Percentiles rank a stretch among this genome's conserved stretches.
Conservation (phyloP, 2,329 filamentous ascomycete genomes). For the Hypoxylon sp. region DNA sequence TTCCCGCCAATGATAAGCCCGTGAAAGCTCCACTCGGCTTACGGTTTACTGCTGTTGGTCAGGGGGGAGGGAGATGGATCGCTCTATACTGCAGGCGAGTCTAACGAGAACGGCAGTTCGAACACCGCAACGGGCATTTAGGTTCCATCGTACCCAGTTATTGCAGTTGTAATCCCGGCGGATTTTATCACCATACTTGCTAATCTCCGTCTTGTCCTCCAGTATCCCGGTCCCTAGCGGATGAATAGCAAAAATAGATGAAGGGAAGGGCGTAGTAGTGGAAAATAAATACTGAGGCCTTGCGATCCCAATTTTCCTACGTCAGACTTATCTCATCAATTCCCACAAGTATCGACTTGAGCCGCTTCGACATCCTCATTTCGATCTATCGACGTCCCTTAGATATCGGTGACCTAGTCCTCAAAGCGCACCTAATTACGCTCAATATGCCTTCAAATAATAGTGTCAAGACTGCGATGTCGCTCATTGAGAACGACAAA, state of each 20-base stretch:
- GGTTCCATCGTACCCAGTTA: conserved; percentile 8
- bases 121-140: not conserved
- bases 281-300: conserved; percentile 11
- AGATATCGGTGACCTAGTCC: not conserved
- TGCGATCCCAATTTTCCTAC: conserved; percentile 5
- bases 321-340: conserved; percentile 26
- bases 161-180: conserved; percentile 23
- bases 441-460: conserved; percentile 29
- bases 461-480: conserved; percentile 30
- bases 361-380: conserved; percentile 3
- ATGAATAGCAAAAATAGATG: conserved; percentile 4
- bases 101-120: conserved; percentile 4
- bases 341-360: not conserved
- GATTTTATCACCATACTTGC: conserved; percentile 29
- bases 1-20: not conserved
- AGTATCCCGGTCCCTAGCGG: conserved; percentile 14
- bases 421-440: not conserved
- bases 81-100: conserved; percentile 1
- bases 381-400: not conserved
- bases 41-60: conserved; percentile 7
- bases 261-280: not conserved
- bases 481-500: conserved; percentile 38
- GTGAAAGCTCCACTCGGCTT: not conserved
- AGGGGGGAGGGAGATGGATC: conserved; percentile 2
- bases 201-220: conserved; percentile 34